Evolutionary conservation across 169 alveolate species (phyloP).

Genomic region (Plasmodium cynomolgi): DNA sequence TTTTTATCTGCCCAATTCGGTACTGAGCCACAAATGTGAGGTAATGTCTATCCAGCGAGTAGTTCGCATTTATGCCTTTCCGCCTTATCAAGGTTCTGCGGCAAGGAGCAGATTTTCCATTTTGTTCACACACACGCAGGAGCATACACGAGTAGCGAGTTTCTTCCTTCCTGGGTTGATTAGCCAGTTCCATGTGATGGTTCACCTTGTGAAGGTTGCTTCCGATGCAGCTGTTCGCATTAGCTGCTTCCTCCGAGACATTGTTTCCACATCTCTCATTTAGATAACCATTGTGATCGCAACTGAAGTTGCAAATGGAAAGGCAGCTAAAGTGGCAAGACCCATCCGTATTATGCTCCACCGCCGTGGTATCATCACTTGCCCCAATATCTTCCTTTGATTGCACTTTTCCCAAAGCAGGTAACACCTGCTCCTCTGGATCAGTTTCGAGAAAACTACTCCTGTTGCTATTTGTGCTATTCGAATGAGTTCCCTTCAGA

Average conservation of each 20-base stretch:
- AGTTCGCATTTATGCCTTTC: constrained; percentile 9
- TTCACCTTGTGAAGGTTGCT: not conserved
- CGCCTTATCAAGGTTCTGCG: not conserved
- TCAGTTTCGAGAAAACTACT: not conserved
- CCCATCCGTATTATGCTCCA: not conserved
- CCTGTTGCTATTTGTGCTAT: not conserved
- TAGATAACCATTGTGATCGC: not conserved
- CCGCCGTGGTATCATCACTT: not conserved
- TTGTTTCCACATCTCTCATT: not conserved
- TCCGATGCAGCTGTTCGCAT: not conserved
- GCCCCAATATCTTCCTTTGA: not conserved
- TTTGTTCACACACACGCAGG: not conserved
- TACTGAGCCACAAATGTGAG: not conserved
- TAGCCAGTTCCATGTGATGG: not conserved
- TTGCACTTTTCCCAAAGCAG: not conserved
- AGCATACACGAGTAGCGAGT: not conserved
- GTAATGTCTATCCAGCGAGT: constrained; percentile 16
- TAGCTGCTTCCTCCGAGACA: not conserved
- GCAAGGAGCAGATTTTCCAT: not conserved
- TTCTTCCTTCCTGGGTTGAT: not conserved
- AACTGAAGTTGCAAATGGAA: not conserved
- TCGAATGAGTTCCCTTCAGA: not conserved
- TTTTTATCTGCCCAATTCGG: constrained; percentile 19
- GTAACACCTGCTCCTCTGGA: not conserved
- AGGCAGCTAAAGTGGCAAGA: not conserved